Percentiles rank a stretch among this genome's conserved stretches.
These are phyloP conservation scores for Ceriops zippeliana DNA, from an alignment of 345 rosid genomes.

Conservation along the genomic window DNA sequence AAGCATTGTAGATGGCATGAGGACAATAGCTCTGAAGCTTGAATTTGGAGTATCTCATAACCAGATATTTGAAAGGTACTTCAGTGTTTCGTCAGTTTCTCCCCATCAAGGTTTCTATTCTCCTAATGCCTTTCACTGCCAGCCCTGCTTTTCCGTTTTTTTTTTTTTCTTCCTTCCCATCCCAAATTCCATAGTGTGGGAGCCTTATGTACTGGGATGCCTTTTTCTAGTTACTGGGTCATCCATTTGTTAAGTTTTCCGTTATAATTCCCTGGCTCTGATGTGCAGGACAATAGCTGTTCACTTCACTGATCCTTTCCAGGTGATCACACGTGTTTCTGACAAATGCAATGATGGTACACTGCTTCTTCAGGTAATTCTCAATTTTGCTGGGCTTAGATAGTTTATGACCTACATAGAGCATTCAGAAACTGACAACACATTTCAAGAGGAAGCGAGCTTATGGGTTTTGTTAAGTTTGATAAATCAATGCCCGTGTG, in stretches of 20 bases:
- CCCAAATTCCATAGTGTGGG: no score
- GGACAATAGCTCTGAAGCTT: conserved; percentile 93
- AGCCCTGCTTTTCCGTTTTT: background rate
- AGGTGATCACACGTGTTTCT: conserved; percentile 71
- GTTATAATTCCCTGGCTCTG: conserved; percentile 13
- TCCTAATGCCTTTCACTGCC: background rate
- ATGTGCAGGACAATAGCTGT: conserved; percentile 80
- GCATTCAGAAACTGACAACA: background rate
- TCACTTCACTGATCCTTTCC: conserved; percentile 92
- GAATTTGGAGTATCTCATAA: conserved; percentile 87
- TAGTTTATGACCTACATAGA: background rate
- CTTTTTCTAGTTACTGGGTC: background rate
- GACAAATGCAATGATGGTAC: conserved; percentile 85
- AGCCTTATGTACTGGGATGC: no score
- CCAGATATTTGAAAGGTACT: conserved; percentile 87
- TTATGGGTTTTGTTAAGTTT: background rate
- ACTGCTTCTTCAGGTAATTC: conserved; percentile 74
- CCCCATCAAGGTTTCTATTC: background rate
- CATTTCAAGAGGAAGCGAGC: background rate
- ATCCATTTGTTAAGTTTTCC: background rate
- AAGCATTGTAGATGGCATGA: conserved; percentile 87
- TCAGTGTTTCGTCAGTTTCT: conserved; percentile 11
- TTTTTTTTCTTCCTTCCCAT: background rate
- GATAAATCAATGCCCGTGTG: background rate
- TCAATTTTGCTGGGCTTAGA: background rate